A percentile compares a stretch with the other conserved stretches of the same genome.
Conservation (phyloP, 164 flowering plant genomes). For the Nymphaea colorata region DNA sequence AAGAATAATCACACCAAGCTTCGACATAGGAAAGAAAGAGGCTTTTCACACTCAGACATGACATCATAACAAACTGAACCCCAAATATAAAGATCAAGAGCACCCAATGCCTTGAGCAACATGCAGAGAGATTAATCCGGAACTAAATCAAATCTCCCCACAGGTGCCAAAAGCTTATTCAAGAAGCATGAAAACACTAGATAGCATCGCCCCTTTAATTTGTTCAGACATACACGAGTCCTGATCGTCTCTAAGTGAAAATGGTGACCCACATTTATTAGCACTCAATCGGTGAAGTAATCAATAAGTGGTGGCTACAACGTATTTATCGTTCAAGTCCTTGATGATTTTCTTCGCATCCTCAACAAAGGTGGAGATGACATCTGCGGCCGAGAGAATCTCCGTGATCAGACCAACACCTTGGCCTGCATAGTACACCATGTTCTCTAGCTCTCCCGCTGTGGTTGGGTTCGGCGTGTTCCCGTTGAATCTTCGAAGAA, state of each 20-base stretch:
- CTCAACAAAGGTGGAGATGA: neutral
- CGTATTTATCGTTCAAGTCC: neutral
- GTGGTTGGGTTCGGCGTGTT: constrained; percentile 13
- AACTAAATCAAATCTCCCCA: neutral
- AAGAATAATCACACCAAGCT: neutral
- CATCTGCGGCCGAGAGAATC: neutral
- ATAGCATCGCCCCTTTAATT: neutral
- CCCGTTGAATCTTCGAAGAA: constrained; percentile 14
- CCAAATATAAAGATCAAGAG: neutral
- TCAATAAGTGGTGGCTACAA: neutral
- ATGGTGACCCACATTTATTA: neutral
- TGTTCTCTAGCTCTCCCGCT: constrained; percentile 6
- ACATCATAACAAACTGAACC: too few species aligned
- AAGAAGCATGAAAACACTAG: neutral
- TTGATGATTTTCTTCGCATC: neutral
- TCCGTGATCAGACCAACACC: neutral
- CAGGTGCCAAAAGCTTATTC: neutral
- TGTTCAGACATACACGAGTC: neutral
- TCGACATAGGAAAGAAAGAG: neutral
- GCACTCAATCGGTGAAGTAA: neutral
- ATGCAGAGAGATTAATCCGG: neutral
- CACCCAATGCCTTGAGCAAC: neutral
- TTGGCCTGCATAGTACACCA: constrained; percentile 2
- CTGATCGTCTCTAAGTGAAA: neutral
- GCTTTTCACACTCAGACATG: neutral